Base-by-base conservation (phyloP, 768 basidiomycete species). In the Termitomyces sp. region DNA sequence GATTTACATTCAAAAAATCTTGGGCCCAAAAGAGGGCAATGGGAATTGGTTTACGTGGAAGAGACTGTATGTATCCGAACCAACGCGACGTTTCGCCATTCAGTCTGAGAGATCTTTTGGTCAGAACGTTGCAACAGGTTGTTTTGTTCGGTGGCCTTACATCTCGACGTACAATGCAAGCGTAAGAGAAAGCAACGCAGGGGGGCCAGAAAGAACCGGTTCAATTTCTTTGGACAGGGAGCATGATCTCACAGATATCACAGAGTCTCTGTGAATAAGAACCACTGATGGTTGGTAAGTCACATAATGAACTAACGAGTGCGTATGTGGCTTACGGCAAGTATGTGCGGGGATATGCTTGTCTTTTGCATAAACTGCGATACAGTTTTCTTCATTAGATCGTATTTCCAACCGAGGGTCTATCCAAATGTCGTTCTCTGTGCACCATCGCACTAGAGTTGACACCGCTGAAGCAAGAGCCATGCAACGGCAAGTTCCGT, bases 81-180 rank as follows among this genome's bases (percentile, higher is more conserved):
- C 88, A 92, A 47, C 75, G 76, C 9, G 89, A 91, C 31, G 59
- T 56, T 50, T 69, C 48, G 40, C 81, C 83, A 57, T 70, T 74
- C 52, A 85, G 68, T 60, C 88, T 90, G 63, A 53, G 57, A 49
- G 3, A 55, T 52, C 11, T 25, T 52, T 45, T 54, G 15, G 11
- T 57, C 34, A 51, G 66, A 61, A 51, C 46, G n/a, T 37, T 20
- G 59, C 47, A 49, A 57, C 17, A 34, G 8, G 10, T 47, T 12
- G 34, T 32, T 56, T 56, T 45, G 65, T 68, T 60, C 66, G 59
- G 7, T 40, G 11, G 74, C 83, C 83, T 74, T 69, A 89, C 89
- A 86, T 72, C 72, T 92, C 89, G 36, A 74, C 76, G 61, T 86
- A 86, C 25, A 92, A 74, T 12, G 86, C 89, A 32, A 88, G 72